phyloP scores from a whole-genome alignment of 108 stramenopile genomes.

The Conticribra guillardii region DNA sequence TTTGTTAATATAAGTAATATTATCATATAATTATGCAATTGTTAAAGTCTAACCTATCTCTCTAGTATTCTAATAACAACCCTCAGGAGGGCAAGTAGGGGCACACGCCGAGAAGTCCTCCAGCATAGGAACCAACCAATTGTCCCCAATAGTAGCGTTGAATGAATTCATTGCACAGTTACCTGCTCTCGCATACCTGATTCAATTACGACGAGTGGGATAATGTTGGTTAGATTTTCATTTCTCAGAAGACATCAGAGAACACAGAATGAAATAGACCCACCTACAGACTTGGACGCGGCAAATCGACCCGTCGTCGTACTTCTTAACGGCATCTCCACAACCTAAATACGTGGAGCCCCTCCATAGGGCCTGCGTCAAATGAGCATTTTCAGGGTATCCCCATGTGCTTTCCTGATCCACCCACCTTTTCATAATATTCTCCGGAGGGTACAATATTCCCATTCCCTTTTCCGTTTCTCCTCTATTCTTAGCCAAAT shows the following conservation, averaged over 20 bases:
- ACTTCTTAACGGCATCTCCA: conserved; percentile 25
- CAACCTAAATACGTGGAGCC: conserved; percentile 40
- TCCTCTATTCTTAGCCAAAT: conserved; percentile 28
- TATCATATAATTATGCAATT: too few relatives aligned
- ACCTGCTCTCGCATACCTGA: conserved; percentile 30
- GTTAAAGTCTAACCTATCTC: too few relatives aligned
- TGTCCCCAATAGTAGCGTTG: conserved; percentile 22
- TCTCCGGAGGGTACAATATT: conserved; percentile 26
- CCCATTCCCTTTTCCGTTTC: conserved; percentile 8
- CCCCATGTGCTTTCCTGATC: conserved; percentile 20
- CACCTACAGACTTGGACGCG: conserved; percentile 38
- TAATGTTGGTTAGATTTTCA: too few relatives aligned
- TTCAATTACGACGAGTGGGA: too few relatives aligned
- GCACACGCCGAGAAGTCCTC: conserved; percentile 22
- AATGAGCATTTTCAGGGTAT: conserved; percentile 27
- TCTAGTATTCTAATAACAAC: conserved; percentile 32
- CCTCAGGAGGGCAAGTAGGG: conserved; percentile 39
- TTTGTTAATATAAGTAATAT: too few relatives aligned
- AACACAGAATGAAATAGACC: background rate
- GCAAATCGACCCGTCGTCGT: conserved; percentile 33
- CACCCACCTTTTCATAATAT: conserved; percentile 41
- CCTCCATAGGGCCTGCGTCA: conserved; percentile 39
- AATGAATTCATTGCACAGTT: conserved; percentile 36
- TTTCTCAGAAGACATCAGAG: too few relatives aligned
- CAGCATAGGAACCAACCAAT: conserved; percentile 39